Base-by-base conservation (phyloP, 202 grass and related monocot genomes). In the Elaeis oleifera region DNA sequence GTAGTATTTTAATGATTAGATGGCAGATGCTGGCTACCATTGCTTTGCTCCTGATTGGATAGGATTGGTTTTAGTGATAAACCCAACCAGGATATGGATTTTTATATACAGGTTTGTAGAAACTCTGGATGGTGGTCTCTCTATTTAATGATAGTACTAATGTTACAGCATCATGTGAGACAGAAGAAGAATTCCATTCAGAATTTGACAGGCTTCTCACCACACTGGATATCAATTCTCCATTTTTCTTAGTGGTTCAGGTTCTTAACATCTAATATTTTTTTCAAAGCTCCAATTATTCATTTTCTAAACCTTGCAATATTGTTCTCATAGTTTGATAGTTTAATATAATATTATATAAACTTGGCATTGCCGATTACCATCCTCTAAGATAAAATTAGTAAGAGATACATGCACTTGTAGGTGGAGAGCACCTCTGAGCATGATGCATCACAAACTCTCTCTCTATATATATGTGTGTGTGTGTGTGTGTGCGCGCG, bases 41-140 rank as follows among this genome's bases (percentile, higher is more conserved):
- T 90, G 87, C 60, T 90, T 72, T 68, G 91, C 87, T 63, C 87
- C 87, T 80, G 91, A 96, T 49, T 96, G 91, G 91, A 83, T 96
- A 57, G 87, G 91, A 81, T 96, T 72, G 91, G 87, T 25, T 96
- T 96, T 63, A 96, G 91, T 81, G 91, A 96, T 54, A 90, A 85
- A 80, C 87, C 87, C 91, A 96, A 19, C 81, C 91, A 64, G 91
- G 91, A 52, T 96, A 96, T 68, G 87, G 84, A 57, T 96, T 96
- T 52, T 68, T 76, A 69, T 96, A 74, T 62, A 90, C 78, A 88
- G 91, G 91, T 96, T 20, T 74, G 73, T 62, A n/a, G 49, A 58
- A 56, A 5, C 36, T 68, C 21, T 44, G 8, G 36, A 44, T 44
- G 9, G 11, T 44, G 36, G 36, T 44, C 36, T 44, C 13, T 44